These are phyloP conservation scores for Diaporthe capsici DNA, from an alignment of 2,329 filamentous ascomycete genomes.

Conservation along the genomic window DNA sequence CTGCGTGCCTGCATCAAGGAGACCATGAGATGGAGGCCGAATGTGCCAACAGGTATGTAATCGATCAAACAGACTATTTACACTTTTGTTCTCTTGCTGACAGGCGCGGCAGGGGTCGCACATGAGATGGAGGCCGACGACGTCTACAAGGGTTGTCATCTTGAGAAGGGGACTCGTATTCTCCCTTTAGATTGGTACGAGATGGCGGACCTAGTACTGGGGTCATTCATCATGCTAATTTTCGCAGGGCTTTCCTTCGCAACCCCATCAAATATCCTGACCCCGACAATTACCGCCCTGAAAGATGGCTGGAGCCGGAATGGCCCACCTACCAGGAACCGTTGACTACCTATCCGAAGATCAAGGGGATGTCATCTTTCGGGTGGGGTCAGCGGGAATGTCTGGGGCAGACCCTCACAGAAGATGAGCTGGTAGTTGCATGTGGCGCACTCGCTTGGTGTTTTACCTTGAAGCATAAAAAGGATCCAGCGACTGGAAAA, in stretches of 20 bases:
- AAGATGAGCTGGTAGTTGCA: slow-evolving; percentile 16
- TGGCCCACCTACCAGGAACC: slow-evolving; percentile 18
- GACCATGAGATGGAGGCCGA: slow-evolving; percentile 21
- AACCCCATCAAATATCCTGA: slow-evolving; percentile 2
- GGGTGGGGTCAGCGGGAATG: not conserved
- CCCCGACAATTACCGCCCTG: slow-evolving; percentile 1
- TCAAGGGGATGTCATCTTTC: slow-evolving; percentile 1
- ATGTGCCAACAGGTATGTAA: not conserved
- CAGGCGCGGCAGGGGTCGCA: not conserved
- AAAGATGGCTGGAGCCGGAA: slow-evolving; percentile 3
- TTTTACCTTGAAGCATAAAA: slow-evolving; percentile 7
- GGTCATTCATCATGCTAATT: not conserved
- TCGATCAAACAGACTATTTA: not conserved
- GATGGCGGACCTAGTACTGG: no score
- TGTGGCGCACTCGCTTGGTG: slow-evolving; percentile 21
- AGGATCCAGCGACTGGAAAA: not conserved
- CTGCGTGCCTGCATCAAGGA: slow-evolving; percentile 17
- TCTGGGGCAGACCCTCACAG: not conserved
- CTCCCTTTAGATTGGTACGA: slow-evolving; percentile 1
- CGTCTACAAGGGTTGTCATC: not conserved
- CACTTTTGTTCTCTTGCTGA: not conserved
- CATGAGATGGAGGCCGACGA: slow-evolving; percentile 18
- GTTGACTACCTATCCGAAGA: not conserved
- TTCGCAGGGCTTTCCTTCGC: slow-evolving; percentile 1
- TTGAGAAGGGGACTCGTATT: not conserved